phyloP scores from a whole-genome alignment of 2,329 filamentous ascomycete species.

The Chalaropsis ovoidea region DNA sequence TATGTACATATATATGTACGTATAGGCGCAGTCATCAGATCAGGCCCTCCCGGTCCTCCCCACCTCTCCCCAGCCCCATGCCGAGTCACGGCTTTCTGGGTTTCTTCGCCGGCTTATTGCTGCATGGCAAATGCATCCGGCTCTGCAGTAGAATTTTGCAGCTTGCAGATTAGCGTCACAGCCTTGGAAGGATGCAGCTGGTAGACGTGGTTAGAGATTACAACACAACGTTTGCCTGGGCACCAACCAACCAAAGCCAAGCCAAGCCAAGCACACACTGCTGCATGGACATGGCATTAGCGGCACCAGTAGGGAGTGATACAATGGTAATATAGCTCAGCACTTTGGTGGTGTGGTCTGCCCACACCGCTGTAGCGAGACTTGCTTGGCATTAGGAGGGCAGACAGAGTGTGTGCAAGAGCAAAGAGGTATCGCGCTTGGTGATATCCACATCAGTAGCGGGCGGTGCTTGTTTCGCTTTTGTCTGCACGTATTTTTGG shows the following conservation, averaged over 20 bases:
- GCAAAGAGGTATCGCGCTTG: too few species aligned
- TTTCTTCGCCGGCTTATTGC: not conserved
- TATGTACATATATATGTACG: not conserved
- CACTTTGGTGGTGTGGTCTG: not conserved
- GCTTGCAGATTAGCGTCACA: not conserved
- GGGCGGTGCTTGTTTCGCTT: too few species aligned
- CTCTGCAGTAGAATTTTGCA: too few species aligned
- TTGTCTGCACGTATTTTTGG: too few species aligned
- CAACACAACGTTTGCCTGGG: too few species aligned
- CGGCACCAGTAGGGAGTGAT: not conserved
- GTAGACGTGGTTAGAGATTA: too few species aligned
- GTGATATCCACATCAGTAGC: not conserved
- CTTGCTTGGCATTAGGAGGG: not conserved
- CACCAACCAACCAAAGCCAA: too few species aligned
- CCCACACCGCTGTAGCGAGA: not conserved
- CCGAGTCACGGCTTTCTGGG: not conserved
- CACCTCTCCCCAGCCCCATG: not conserved
- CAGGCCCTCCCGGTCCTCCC: not conserved
- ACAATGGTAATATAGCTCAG: not conserved
- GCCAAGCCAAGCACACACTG: too few species aligned
- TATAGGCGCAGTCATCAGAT: not conserved
- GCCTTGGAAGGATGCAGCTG: not conserved
- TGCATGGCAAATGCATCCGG: not conserved
- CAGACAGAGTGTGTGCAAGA: too few species aligned
- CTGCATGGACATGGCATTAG: too few species aligned